Evolutionary conservation across 352 stramenopile genomes (phyloP).

Genomic region (Phytophthora colocasiae): DNA sequence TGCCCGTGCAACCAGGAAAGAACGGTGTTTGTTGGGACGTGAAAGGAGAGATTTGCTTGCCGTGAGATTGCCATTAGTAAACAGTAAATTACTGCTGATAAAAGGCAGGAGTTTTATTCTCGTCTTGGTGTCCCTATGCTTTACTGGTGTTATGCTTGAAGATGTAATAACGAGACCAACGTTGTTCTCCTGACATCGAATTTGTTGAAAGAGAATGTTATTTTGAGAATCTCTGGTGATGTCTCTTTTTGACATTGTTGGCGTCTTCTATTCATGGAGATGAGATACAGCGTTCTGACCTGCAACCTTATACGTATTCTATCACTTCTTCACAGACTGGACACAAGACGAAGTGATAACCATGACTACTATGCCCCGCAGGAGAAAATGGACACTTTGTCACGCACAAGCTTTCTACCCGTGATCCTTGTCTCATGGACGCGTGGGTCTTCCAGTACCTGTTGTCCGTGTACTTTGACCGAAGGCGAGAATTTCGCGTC

Average conservation of each 20-base stretch:
- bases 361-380: conserved; percentile 7
- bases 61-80: no score
- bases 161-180: not conserved
- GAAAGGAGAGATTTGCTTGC: not conserved
- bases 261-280: not conserved
- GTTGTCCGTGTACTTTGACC: conserved; percentile 35
- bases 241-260: not conserved
- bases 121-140: no score
- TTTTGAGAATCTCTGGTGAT: no score
- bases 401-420: conserved; percentile 29
- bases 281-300: not conserved
- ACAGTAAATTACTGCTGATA: no score
- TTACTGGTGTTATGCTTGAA: no score
- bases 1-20: no score
- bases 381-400: conserved; percentile 21
- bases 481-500: conserved; percentile 34
- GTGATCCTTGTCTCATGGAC: conserved; percentile 42
- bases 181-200: no score
- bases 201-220: not conserved
- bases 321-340: not conserved
- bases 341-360: no score
- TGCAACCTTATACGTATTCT: not conserved
- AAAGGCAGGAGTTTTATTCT: no score
- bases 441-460: conserved; percentile 50
- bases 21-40: conserved; percentile 2